Evolutionary conservation across 805 yeast species (phyloP), one percentile per base, ranked within the genome.

Genomic region (Candida ortonii): DNA sequence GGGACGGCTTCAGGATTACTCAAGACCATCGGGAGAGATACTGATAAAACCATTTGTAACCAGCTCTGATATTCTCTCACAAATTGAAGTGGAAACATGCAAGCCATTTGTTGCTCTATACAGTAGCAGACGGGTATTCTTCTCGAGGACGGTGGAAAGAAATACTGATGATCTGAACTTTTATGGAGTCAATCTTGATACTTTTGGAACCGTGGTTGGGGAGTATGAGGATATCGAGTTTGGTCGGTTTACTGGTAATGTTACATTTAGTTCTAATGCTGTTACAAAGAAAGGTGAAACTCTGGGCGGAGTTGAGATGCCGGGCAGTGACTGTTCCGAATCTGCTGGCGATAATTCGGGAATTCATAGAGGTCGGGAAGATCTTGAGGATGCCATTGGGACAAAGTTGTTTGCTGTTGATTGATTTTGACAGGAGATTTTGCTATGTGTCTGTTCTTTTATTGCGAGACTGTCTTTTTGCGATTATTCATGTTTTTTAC

Each of bases 81-180:
- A 72, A 38, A 68, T 76, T 20, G 82, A 76, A 49, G 69, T 78
- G 34, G 81, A 76, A 44, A 73, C 81, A 0, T 69, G 78, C 41
- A 54, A 47, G 16, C 62, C 64, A 7, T 57, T 41, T 22, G 40
- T 49, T 5, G 49, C 57, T 7, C 33, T 48, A 4, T 56, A 53
- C 41, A 50, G 46, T 22, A 46, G 50, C 16, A 43, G 49, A 26
- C 46, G 48, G 7, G 36, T 50, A 16, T 50, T 47, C 11, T 57
- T 59, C 42, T 30, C 48, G 2, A 43, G 39, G 22, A 41, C 51
- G 18, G 27, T 14, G 6, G 22, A 25, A 3, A 35, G 29, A 6
- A 14, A 26, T 14, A 13, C 32, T 4, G 19, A 16, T 16, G 13
- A 21, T 15, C 15, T 12, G 15, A 12, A 11, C 6, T 9, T 6